Evolutionary conservation across 2,329 filamentous ascomycete species (phyloP), one percentile per base, ranked within the genome.

Genomic region (Colletotrichum chlorophyti): DNA sequence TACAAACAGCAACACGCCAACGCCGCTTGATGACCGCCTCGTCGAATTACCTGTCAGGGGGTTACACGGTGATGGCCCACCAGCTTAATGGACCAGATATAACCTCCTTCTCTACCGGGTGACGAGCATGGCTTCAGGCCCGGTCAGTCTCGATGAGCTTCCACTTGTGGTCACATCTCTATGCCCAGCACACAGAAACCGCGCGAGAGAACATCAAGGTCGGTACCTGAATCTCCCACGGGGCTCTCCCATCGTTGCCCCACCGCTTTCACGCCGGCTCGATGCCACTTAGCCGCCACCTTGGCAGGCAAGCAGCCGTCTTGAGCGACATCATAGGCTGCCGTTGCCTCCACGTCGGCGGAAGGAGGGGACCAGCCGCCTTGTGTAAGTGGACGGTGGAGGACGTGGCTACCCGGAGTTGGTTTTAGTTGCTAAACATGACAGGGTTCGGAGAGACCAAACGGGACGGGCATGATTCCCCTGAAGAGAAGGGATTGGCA

Each of bases 221-320:
- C 46, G 46, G 58, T 60, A 58, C 58, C 46, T 60, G 58, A 43
- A 60, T 60, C 40, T 34, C 24, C 34, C 26, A 47, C 48, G 35
- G 53, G 24, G 23, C 35, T 48, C 37, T 15, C 14, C 14, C 6
- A 29, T 10, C 19, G 14, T 42, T 42, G 38, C 47, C 58, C 53
- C 58, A 58, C 45, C 19, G n/a, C 24, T 15, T 21, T 7, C 11
- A 7, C 14, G 7, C 6, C 17, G 15, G 14, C 29, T 26, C 32
- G 29, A 41, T 35, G 29, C 46, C 58, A 53, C 29, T 60, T 53
- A 53, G 41, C 45, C 46, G 47, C 27, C 11, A 31, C 12, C 53
- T 59, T 47, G 53, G 53, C 53, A 37, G 8, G 27, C 29, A 11
- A 27, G 15, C 4, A 15, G 3, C 24, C 27, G 3, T 24, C 5